Base-by-base conservation (phyloP, 2,329 filamentous ascomycete genomes). In the Sarocladium strictum region DNA sequence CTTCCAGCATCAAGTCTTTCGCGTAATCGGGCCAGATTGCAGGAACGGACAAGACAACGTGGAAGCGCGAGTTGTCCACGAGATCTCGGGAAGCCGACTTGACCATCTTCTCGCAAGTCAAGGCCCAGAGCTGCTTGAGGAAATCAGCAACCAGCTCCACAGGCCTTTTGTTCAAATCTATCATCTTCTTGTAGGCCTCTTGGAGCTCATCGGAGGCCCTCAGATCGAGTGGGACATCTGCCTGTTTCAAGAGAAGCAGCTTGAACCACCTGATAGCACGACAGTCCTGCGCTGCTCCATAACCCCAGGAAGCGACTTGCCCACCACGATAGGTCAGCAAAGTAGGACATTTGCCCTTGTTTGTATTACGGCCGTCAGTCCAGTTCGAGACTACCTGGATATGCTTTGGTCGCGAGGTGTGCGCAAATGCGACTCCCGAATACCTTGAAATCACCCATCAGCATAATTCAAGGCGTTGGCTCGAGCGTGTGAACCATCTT, bases 21-120 rank as follows among this genome's bases (percentile, higher is more conserved):
- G 69, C 69, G 53, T 73, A 73, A 0, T 65, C 59, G 0, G 71
- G 69, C 74, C 75, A 78, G 9, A 77, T 76, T 0, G 75, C 75
- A 0, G 75, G 75, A 0, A 78, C 35, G 0, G 75, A 77, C 1
- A 75, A 58, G 1, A 76, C 65, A 2, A 77, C 59, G 12, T 71
- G 63, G 11, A 76, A 64, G 0, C 21, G 10, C 3, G 32, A 40
- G n/a, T 27, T 40, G 9, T 53, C 33, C 10, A 40, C 21, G 35
- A 53, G 35, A 15, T 10, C 5, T 21, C 5, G 15, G 12, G 11
- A 9, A 12, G 7, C 21, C 3, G 50, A 38, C 23, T 53, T 53
- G 21, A 6, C 29, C 32, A 53, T 53, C 32, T 38, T 40, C 4
- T 24, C 32, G 43, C 19, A n/a, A 26, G 32, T 40, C 23, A 66